Evolutionary conservation across 192 early-diverging fungal species (phyloP).

Genomic region (Entophlyctis luteolus): DNA sequence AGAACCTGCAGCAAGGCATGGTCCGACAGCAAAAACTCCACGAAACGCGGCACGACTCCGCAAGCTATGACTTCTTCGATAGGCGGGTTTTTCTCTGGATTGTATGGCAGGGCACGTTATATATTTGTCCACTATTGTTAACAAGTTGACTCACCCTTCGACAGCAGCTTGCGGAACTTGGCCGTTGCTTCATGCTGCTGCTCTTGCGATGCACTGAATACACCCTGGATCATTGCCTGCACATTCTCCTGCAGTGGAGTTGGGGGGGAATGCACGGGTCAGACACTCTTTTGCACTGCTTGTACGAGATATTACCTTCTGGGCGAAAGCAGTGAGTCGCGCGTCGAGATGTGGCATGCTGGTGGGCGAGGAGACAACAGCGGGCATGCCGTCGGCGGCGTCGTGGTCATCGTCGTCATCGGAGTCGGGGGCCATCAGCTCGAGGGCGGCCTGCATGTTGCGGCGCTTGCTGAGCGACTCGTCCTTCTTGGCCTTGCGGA

Average conservation of each 20-base stretch:
- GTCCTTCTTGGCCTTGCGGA: constrained; percentile 93
- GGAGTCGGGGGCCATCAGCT: constrained; percentile 40
- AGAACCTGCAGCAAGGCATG: constrained; percentile 77
- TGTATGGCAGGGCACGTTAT: background rate
- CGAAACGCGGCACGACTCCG: constrained; percentile 90
- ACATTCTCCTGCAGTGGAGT: constrained; percentile 58
- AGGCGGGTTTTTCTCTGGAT: constrained; percentile 87
- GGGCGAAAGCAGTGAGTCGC: background rate
- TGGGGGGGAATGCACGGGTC: no score
- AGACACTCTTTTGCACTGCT: no score
- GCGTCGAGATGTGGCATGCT: background rate
- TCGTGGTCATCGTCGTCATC: constrained; percentile 67
- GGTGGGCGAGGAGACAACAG: background rate
- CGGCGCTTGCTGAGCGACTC: constrained; percentile 90
- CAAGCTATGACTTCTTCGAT: constrained; percentile 93
- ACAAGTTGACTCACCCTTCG: constrained; percentile 46
- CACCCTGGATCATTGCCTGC: constrained; percentile 70
- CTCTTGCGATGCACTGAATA: constrained; percentile 75
- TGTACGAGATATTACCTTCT: no score
- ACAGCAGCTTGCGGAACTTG: constrained; percentile 91
- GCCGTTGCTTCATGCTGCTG: constrained; percentile 77
- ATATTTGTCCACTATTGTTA: background rate
- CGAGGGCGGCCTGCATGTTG: constrained; percentile 64
- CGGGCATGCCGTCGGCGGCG: constrained; percentile 22
- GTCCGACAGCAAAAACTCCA: constrained; percentile 83